These are phyloP conservation scores for Fraxinus floribunda DNA, from an alignment of 305 asterid genomes.

Conservation along the genomic window DNA sequence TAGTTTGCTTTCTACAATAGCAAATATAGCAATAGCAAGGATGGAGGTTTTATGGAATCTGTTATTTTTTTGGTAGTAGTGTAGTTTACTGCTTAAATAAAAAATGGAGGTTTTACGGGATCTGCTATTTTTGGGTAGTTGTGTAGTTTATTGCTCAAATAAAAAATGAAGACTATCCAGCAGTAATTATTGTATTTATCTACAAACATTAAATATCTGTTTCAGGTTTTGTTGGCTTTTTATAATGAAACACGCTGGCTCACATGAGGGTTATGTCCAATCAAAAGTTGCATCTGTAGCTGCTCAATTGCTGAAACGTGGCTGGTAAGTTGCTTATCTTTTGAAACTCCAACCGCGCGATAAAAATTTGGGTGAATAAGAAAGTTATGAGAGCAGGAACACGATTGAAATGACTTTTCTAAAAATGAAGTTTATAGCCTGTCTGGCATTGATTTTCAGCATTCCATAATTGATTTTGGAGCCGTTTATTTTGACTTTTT, in stretches of 20 bases:
- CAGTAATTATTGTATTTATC: constrained; percentile 12
- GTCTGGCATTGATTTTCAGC: too few relatives aligned
- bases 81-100: background rate
- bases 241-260: constrained; percentile 69
- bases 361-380: background rate
- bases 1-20: background rate
- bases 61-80: background rate
- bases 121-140: background rate
- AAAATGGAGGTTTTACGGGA: background rate
- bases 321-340: constrained; percentile 64
- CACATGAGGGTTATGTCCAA: constrained; percentile 78
- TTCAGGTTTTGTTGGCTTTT: constrained; percentile 83
- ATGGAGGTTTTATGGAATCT: background rate
- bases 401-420: background rate
- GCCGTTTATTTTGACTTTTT: too few relatives aligned
- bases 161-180: background rate
- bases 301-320: constrained; percentile 90
- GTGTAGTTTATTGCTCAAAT: background rate
- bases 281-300: constrained; percentile 84
- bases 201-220: constrained; percentile 18
- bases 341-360: constrained; percentile 20
- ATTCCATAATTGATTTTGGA: too few relatives aligned
- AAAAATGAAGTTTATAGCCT: background rate
- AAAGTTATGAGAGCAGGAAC: background rate
- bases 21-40: background rate